Conservation (phyloP, 2,329 filamentous ascomycete genomes). For the Blastomyces emzantsi region DNA sequence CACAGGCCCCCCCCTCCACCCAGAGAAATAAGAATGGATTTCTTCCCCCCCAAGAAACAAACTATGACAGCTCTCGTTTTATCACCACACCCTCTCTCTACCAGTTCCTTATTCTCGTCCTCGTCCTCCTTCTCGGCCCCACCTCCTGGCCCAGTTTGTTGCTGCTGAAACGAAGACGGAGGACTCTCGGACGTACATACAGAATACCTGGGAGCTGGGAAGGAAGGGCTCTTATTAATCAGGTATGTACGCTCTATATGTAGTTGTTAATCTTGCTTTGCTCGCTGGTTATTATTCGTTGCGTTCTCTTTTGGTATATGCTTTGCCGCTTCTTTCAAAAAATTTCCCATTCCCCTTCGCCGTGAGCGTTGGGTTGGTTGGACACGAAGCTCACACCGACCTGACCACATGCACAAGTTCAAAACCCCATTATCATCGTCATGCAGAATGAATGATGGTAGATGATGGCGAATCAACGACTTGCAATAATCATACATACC, state of each 20-base stretch:
- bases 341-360: not conserved
- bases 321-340: not conserved
- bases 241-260: not conserved
- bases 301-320: not conserved
- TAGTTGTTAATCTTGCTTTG: not conserved
- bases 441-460: not conserved
- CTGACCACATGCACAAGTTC: not conserved
- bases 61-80: not conserved
- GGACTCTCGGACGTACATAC: not conserved
- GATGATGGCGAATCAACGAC: not conserved
- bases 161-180: not conserved
- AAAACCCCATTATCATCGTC: not conserved
- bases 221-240: too few species aligned
- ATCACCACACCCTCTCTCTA: not conserved
- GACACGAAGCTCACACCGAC: not conserved
- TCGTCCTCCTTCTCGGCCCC: not conserved
- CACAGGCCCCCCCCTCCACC: too few species aligned
- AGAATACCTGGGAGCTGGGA: not conserved
- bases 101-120: not conserved
- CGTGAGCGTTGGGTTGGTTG: not conserved
- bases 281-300: not conserved
- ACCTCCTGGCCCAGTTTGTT: not conserved
- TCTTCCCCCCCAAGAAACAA: not conserved
- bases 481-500: not conserved
- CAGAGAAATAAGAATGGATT: not conserved